Conservation (phyloP, 1,284 basidiomycete species). For the Ceratobasidium sp. region DNA sequence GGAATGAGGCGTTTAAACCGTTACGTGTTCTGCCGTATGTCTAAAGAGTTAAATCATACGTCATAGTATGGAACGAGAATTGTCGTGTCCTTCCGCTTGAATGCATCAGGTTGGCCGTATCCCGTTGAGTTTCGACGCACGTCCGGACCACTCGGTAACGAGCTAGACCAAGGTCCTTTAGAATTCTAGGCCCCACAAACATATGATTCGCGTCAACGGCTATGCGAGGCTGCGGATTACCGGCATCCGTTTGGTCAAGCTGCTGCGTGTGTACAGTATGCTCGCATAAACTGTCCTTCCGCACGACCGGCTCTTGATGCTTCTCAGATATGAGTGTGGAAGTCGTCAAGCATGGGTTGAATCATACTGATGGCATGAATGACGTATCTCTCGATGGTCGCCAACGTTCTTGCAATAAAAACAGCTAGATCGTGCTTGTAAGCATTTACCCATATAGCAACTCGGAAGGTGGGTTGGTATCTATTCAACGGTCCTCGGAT, state of each 20-base stretch:
- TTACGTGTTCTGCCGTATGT: too few species aligned
- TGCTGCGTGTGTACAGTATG: neutral
- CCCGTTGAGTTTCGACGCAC: too few species aligned
- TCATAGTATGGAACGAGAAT: too few species aligned
- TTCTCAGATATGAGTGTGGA: neutral
- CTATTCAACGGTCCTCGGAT: too few species aligned
- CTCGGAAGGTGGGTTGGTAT: neutral
- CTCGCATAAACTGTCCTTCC: neutral
- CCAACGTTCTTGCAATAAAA: neutral
- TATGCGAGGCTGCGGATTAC: neutral
- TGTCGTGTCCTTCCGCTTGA: too few species aligned
- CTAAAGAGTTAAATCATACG: too few species aligned
- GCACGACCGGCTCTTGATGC: neutral
- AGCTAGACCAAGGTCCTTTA: too few species aligned
- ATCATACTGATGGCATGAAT: neutral
- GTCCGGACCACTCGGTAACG: too few species aligned
- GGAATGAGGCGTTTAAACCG: too few species aligned
- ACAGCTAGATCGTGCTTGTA: neutral
- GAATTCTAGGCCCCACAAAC: too few species aligned
- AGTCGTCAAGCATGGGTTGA: neutral
- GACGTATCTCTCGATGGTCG: neutral
- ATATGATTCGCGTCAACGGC: too few species aligned
- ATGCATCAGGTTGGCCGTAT: too few species aligned
- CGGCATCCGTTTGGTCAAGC: neutral
- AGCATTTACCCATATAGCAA: neutral